Evolutionary conservation across 108 stramenopile genomes (phyloP).

Genomic region (Asterionellopsis glacialis): DNA sequence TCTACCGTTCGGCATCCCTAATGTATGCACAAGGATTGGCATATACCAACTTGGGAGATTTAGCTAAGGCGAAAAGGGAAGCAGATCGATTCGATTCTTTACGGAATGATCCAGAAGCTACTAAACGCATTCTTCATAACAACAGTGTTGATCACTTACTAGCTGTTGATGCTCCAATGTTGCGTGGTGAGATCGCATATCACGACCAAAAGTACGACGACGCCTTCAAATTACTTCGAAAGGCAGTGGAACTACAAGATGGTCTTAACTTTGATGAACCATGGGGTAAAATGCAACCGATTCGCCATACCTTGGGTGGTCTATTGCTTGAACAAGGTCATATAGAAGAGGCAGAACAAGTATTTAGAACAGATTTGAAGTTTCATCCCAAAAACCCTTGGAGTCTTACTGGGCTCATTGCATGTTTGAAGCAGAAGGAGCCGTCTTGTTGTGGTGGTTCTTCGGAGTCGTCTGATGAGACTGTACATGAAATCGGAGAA

Average conservation of each 20-base stretch:
- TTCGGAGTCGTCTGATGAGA: not conserved
- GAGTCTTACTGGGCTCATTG: conserved; percentile 69
- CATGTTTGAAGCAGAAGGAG: conserved; percentile 32
- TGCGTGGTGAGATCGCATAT: conserved; percentile 85
- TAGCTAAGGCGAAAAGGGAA: conserved; percentile 52
- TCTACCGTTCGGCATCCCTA: conserved; percentile 61
- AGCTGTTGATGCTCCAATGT: conserved; percentile 75
- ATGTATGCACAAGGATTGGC: conserved; percentile 67
- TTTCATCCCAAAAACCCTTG: conserved; percentile 85
- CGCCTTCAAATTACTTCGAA: conserved; percentile 65
- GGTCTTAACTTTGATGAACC: conserved; percentile 82
- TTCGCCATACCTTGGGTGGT: conserved; percentile 83
- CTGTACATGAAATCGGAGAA: conserved; percentile 28
- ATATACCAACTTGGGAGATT: conserved; percentile 46
- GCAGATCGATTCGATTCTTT: conserved; percentile 56
- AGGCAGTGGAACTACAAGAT: conserved; percentile 74
- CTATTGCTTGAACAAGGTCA: conserved; percentile 71
- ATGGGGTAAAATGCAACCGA: conserved; percentile 91
- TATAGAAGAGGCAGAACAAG: conserved; percentile 54
- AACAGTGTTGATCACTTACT: conserved; percentile 60
- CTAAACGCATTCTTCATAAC: conserved; percentile 77
- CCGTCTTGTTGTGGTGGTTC: not conserved
- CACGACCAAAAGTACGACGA: conserved; percentile 58
- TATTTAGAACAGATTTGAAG: conserved; percentile 71
- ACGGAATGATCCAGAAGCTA: conserved; percentile 55